Conservation (phyloP, 106 monocot species). For the Dendrobium officinale region DNA sequence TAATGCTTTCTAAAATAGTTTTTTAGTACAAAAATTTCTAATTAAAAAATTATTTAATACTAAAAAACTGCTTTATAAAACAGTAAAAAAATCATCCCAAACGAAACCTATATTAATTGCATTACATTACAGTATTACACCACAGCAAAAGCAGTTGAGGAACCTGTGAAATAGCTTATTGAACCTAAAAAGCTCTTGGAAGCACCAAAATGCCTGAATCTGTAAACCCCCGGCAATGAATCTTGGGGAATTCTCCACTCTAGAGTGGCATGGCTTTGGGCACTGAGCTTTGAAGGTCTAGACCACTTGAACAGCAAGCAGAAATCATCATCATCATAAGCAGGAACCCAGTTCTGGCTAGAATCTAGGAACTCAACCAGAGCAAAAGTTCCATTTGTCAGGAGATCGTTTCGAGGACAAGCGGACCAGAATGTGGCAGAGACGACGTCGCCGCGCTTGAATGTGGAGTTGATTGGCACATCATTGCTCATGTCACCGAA, state of each 20-base stretch:
- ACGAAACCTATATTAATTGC: too few species aligned
- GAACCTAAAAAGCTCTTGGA: constrained; percentile 64
- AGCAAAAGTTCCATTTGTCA: constrained; percentile 72
- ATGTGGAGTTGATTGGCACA: constrained; percentile 58
- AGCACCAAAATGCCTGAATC: constrained; percentile 79
- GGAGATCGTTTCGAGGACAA: constrained; percentile 80
- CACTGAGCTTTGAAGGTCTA: constrained; percentile 50
- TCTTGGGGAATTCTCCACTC: constrained; percentile 76
- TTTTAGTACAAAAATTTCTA: too few species aligned
- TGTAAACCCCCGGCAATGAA: constrained; percentile 48
- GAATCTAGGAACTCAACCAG: constrained; percentile 56
- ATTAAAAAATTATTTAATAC: too few species aligned
- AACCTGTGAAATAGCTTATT: constrained; percentile 63
- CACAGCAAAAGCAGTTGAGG: constrained; percentile 70
- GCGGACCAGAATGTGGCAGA: constrained; percentile 77
- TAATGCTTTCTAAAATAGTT: too few species aligned
- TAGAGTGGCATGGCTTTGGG: constrained; percentile 56
- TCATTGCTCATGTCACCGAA: constrained; percentile 68
- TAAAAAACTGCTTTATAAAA: too few species aligned
- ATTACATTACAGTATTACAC: constrained; percentile 20
- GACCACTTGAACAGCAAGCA: constrained; percentile 75
- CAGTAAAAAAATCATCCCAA: too few species aligned
- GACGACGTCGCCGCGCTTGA: constrained; percentile 47
- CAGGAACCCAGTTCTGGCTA: constrained; percentile 43
- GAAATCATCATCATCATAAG: constrained; percentile 83